phyloP scores from a whole-genome alignment of 371 early-diverging fungal genomes.

The Nosema bombycis region DNA sequence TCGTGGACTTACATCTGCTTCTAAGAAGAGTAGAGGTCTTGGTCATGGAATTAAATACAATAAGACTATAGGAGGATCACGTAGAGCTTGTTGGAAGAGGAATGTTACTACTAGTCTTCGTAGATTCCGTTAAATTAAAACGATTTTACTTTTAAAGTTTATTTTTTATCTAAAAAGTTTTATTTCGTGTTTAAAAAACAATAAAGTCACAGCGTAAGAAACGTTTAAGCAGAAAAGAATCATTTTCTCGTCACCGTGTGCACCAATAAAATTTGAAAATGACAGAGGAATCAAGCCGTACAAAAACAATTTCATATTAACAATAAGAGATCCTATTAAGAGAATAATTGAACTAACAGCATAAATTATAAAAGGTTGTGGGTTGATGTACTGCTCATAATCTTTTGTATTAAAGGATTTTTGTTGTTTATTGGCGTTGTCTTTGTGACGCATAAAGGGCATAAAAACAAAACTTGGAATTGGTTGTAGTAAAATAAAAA shows the following conservation, averaged over 20 bases:
- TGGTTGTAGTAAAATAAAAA: too few relatives aligned
- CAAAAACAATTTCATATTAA: background rate
- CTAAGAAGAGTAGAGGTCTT: slow-evolving; percentile 86
- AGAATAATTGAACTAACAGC: background rate
- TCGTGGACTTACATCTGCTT: slow-evolving; percentile 87
- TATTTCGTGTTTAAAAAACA: background rate
- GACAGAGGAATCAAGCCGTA: slow-evolving; percentile 18
- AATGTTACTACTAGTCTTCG: slow-evolving; percentile 69
- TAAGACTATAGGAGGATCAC: slow-evolving; percentile 92
- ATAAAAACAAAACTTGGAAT: too few relatives aligned
- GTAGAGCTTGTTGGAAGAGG: slow-evolving; percentile 72
- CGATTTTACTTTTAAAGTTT: background rate
- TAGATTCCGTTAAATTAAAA: slow-evolving; percentile 66
- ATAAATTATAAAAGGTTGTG: slow-evolving; percentile 8
- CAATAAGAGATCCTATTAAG: background rate
- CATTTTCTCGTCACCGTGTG: background rate
- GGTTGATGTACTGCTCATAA: background rate
- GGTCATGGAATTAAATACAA: slow-evolving; percentile 93
- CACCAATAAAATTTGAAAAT: slow-evolving; percentile 4
- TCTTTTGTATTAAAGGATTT: slow-evolving; percentile 1
- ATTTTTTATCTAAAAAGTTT: background rate
- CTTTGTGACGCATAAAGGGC: too few relatives aligned
- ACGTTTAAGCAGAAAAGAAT: background rate
- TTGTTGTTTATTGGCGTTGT: too few relatives aligned
- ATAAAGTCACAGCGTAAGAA: background rate